Base-by-base conservation (phyloP, 306 rosid species). In the Glycine soja region DNA sequence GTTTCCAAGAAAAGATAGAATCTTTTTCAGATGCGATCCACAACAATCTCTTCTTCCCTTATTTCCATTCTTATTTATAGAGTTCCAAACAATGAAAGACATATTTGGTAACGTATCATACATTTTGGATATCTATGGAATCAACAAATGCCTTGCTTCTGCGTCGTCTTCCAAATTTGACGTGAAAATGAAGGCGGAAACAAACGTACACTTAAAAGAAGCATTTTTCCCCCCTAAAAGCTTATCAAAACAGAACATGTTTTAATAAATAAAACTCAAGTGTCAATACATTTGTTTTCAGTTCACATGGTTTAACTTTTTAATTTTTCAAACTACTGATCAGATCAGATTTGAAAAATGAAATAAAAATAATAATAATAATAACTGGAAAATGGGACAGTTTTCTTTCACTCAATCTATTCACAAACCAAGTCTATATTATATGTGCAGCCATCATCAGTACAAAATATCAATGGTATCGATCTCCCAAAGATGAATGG, bases 401-500 rank as follows among this genome's bases (percentile, higher is more conserved):
- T 11, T 62, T 16, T 68, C 30, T 24, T 24, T 16, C 45, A 10
- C 54, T n/a, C 13, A 38, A 34, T 36, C 7, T 8, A 24, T 24
- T 24, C 30, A 24, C 30, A 24, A 24, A 24, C 50, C 30, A 40
- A 14, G 48, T 13, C 69, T 34, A 32, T 13, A 7, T 24, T 24
- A 24, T 24, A 24, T 24, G 30, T 36, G 70, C 70, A 36, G 70
- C 15, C 72, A 67, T 15, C 72, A 15, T 15, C 8, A 3, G n/a
- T 67, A 10, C 50, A 67, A 68, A 45, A 16, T n/a, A 43, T 15
- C 24, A 48, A 11, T 70, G 59, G 45, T 48, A 48, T 24, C 30
- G 30, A 24, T 48, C 75, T 53, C 36, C 51, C 77, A 52, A 72
- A 72, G 53, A 52, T 50, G n/a, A 24, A 53, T 36, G 13, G 48